Base-by-base conservation (phyloP, 2,329 filamentous ascomycete genomes). In the Cryphonectria radicalis region DNA sequence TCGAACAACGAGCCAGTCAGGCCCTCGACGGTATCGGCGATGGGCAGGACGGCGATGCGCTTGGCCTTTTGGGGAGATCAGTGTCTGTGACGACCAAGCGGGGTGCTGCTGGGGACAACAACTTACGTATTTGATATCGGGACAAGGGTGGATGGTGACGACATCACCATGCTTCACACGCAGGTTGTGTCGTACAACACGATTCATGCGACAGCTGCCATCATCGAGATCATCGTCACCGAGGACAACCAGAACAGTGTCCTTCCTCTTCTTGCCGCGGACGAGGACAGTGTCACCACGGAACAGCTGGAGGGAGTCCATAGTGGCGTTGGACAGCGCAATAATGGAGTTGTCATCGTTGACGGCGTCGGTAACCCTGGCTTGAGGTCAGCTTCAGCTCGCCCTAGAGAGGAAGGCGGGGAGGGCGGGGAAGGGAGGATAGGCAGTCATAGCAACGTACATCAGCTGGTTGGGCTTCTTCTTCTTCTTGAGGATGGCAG, bases 261-360 rank as follows among this genome's bases (percentile, higher is more conserved):
- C 96, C 89, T 98, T 98, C 84, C 96, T 91, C 93, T 98, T 99
- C 91, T 99, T 99, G 84, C 96, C 96, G 86, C 97, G 97, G 70
- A 99, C 95, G 72, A 98, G 88, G 69, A 99, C 97, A 76, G 96
- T 99, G 82, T 99, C 96, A 77, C 96, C 96, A 81, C 97, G 93
- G 92, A 99, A 99, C 74, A 99, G 92, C 87, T 98, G 94, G 76
- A 99, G 92, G 73, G 92, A 91, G 85, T 99, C 96, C 96, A 99
- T 99, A 77, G 96, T 98, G 84, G 96, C 95, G 88, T 98, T 97
- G 72, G 96, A 98, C 73, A 99, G 90, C 77, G 94, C 94, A 81
- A 99, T 98, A 83, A 98, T 97, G 75, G 96, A 98, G 91, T 99
- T 99, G 86, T 99, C 96, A 92, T 99, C 96, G 85, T 97, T 99